These are phyloP conservation scores for Debaryomyces fabryi DNA, from an alignment of 1,139 yeast species.

Conservation along the genomic window DNA sequence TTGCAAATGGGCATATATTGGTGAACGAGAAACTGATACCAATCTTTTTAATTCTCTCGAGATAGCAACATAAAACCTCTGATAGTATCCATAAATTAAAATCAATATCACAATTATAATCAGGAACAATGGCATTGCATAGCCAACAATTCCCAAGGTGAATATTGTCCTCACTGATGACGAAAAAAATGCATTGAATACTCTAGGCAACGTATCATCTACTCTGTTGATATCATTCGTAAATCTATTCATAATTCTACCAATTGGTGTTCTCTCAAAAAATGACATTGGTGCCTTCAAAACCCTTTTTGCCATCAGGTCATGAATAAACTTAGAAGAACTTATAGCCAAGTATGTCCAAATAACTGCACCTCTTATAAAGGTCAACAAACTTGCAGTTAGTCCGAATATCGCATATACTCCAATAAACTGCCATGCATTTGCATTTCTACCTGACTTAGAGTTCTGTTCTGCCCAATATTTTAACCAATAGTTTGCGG, in stretches of 20 bases:
- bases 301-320: conserved; percentile 39
- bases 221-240: conserved; percentile 40
- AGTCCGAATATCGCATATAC: conserved; percentile 28
- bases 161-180: conserved; percentile 46
- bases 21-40: conserved; percentile 45
- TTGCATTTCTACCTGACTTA: conserved; percentile 25
- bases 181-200: conserved; percentile 37
- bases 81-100: conserved; percentile 35
- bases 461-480: conserved; percentile 42
- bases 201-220: conserved; percentile 20
- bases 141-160: conserved; percentile 27
- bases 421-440: conserved; percentile 19
- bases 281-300: conserved; percentile 47
- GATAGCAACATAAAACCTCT: conserved; percentile 36
- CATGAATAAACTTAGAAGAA: conserved; percentile 41
- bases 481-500: conserved; percentile 38
- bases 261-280: conserved; percentile 49
- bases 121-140: conserved; percentile 30
- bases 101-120: conserved; percentile 25
- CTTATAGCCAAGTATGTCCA: conserved; percentile 36
- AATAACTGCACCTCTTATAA: conserved; percentile 32
- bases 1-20: conserved; percentile 65
- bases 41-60: conserved; percentile 42
- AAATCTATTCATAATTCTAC: conserved; percentile 43
- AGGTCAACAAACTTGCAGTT: conserved; percentile 27